Percentiles rank a stretch among this genome's conserved stretches.
These are phyloP conservation scores for Penicillium chermesinum DNA, from an alignment of 495 filamentous ascomycete species.

Conservation along the genomic window DNA sequence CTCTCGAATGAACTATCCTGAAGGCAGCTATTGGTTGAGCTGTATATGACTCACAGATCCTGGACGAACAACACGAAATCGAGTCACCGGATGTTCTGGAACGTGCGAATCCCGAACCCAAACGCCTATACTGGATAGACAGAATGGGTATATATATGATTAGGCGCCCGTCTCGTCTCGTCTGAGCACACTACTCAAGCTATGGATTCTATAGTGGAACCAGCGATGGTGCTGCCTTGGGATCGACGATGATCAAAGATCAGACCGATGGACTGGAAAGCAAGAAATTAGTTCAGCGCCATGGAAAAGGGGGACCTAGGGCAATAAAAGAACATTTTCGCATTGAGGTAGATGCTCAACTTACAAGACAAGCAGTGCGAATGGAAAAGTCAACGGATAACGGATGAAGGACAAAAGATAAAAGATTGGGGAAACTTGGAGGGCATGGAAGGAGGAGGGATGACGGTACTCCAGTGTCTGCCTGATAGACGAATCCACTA, in stretches of 20 bases:
- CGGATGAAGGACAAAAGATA: not conserved
- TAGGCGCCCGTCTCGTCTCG: not conserved
- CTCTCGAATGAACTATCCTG: not conserved
- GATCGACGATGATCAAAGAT: too few relatives aligned
- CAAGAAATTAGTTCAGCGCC: too few relatives aligned
- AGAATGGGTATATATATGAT: not conserved
- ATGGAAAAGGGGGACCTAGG: too few relatives aligned
- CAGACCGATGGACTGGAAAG: too few relatives aligned
- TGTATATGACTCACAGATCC: conserved; percentile 7
- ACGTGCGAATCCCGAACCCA: not conserved
- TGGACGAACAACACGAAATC: not conserved
- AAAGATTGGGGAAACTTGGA: conserved; percentile 9
- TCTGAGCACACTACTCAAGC: not conserved
- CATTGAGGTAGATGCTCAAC: too few relatives aligned
- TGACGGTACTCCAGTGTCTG: conserved; percentile 28
- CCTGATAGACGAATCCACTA: conserved; percentile 40
- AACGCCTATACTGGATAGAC: not conserved
- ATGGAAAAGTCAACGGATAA: not conserved
- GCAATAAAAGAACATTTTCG: too few relatives aligned
- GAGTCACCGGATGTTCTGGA: not conserved
- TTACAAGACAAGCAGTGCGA: conserved; percentile 11
- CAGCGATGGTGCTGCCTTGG: conserved; percentile 23
- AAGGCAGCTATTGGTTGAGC: not conserved
- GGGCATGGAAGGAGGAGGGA: conserved; percentile 13
- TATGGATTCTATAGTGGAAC: not conserved